Evolutionary conservation across 2,329 filamentous ascomycete species (phyloP).

Genomic region (Colletotrichum musicola): DNA sequence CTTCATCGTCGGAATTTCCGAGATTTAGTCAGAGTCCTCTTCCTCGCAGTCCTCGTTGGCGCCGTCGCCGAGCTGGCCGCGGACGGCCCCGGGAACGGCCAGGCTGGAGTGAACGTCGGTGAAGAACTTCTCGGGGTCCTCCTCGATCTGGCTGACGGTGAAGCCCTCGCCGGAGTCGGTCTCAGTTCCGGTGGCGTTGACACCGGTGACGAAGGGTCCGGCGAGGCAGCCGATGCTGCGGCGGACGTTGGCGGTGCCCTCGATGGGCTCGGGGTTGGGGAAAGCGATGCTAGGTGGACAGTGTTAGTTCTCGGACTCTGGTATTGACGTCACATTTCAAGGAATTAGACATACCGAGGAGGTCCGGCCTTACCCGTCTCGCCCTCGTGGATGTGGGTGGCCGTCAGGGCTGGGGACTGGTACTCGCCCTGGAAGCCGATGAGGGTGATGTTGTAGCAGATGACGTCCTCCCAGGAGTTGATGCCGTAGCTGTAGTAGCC

Average conservation of each 20-base stretch:
- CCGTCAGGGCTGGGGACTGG: constrained; percentile 61
- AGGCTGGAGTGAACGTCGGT: constrained; percentile 64
- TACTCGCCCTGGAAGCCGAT: constrained; percentile 63
- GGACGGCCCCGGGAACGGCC: constrained; percentile 63
- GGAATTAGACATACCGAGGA: constrained; percentile 52
- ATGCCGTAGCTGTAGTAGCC: constrained; percentile 67
- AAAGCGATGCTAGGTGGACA: constrained; percentile 55
- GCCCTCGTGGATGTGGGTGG: constrained; percentile 68
- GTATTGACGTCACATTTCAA: background rate
- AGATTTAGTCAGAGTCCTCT: background rate
- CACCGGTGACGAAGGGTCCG: constrained; percentile 52
- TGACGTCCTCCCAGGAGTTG: constrained; percentile 58
- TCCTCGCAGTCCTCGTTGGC: constrained; percentile 29
- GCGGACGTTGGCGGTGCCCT: constrained; percentile 47
- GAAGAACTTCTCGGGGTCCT: constrained; percentile 63
- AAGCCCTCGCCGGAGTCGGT: constrained; percentile 57
- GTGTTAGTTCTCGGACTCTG: too few relatives aligned
- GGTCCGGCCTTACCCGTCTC: constrained; percentile 60
- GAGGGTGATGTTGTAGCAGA: constrained; percentile 65
- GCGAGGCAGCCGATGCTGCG: constrained; percentile 56
- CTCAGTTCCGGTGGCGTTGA: constrained; percentile 43
- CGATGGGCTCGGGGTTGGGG: constrained; percentile 57
- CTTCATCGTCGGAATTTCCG: too few relatives aligned
- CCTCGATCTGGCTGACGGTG: constrained; percentile 62
- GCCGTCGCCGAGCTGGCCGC: constrained; percentile 58